These are phyloP conservation scores for Candida pseudoglaebosa DNA, from an alignment of 805 yeast genomes.

Conservation along the genomic window DNA sequence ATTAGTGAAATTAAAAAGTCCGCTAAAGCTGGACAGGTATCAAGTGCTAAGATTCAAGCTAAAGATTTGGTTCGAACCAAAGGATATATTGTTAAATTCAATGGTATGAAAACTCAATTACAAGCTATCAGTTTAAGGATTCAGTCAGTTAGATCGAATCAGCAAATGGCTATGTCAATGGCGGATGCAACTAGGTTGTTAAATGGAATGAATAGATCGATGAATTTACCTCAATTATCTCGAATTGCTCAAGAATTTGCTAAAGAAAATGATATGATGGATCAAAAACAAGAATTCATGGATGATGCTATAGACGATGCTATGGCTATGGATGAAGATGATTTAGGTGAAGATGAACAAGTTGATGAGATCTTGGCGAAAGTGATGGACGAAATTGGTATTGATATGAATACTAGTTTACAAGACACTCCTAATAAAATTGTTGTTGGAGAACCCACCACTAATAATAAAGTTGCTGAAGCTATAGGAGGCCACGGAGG, in stretches of 20 bases:
- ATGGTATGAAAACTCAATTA: constrained; percentile 88
- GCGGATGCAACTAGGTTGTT: constrained; percentile 84
- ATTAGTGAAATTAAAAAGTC: constrained; percentile 82
- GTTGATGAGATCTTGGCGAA: constrained; percentile 86
- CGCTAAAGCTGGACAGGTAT: constrained; percentile 85
- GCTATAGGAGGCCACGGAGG: constrained; percentile 40
- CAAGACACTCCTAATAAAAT: constrained; percentile 43
- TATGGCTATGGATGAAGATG: constrained; percentile 76
- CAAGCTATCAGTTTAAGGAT: constrained; percentile 92
- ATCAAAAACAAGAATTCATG: constrained; percentile 97
- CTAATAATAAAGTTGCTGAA: constrained; percentile 45
- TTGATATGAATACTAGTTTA: constrained; percentile 59
- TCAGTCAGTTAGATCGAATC: constrained; percentile 88
- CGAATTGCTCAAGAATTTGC: constrained; percentile 94
- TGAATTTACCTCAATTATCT: constrained; percentile 88
- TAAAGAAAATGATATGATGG: constrained; percentile 92
- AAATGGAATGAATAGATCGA: constrained; percentile 80
- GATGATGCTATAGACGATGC: constrained; percentile 97
- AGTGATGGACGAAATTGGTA: constrained; percentile 94
- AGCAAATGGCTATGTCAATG: constrained; percentile 94
- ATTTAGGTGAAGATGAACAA: constrained; percentile 82
- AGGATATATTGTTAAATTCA: constrained; percentile 79
- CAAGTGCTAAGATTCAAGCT: constrained; percentile 92
- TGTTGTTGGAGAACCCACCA: constrained; percentile 35
- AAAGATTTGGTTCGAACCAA: constrained; percentile 90